Conservation (phyloP, 1,284 basidiomycete genomes). For the Rhodotorula mucilaginosa region DNA sequence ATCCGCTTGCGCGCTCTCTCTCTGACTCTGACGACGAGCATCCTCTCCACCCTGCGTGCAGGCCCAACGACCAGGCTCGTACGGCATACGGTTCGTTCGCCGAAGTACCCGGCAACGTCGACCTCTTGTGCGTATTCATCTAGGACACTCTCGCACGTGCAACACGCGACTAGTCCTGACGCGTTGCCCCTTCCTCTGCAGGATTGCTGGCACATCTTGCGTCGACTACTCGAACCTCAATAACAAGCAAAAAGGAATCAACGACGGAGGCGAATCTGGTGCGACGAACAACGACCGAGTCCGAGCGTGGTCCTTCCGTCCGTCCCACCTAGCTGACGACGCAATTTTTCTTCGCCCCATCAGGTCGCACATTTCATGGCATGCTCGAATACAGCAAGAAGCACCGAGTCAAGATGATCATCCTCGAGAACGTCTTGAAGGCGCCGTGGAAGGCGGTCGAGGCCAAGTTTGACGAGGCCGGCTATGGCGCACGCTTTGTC, state of each 20-base stretch:
- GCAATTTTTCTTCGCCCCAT: not conserved
- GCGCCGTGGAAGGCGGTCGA: slow-evolving; percentile 82
- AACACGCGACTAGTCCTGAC: not conserved
- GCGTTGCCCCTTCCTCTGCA: slow-evolving; percentile 48
- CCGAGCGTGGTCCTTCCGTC: slow-evolving; percentile 53
- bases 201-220: slow-evolving; percentile 86
- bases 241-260: slow-evolving; percentile 74
- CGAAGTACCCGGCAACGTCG: slow-evolving; percentile 83
- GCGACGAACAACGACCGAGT: slow-evolving; percentile 26
- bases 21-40: not conserved
- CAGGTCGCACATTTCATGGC: slow-evolving; percentile 47
- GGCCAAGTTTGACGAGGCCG: slow-evolving; percentile 69
- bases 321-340: not conserved
- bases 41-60: slow-evolving; percentile 47
- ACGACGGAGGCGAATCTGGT: slow-evolving; percentile 76
- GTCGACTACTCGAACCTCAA: slow-evolving; percentile 96
- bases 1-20: slow-evolving; percentile 55
- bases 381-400: slow-evolving; percentile 91
- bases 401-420: slow-evolving; percentile 82
- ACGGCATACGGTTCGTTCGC: slow-evolving; percentile 88
- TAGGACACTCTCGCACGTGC: not conserved
- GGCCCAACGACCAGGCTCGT: slow-evolving; percentile 55
- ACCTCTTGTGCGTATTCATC: slow-evolving; percentile 50
- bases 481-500: slow-evolving; percentile 70
- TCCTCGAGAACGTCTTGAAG: slow-evolving; percentile 88